A percentile compares a stretch with the other conserved stretches of the same genome.
phyloP scores from a whole-genome alignment of 2,329 filamentous ascomycete species.

The Colletotrichum tropicicola region DNA sequence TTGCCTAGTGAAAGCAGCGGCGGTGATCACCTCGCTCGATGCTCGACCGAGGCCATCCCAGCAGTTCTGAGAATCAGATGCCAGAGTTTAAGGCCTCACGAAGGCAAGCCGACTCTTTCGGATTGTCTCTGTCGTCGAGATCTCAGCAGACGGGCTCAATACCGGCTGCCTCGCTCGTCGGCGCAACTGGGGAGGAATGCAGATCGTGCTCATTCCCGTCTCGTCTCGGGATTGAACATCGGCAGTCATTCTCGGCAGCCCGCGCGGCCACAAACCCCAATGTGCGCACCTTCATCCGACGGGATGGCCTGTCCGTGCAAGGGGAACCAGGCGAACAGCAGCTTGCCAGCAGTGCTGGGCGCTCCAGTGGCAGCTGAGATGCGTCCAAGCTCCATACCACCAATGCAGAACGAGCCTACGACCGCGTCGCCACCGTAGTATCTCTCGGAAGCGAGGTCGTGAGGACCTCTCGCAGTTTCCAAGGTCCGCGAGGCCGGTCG shows the following conservation, averaged over 20 bases:
- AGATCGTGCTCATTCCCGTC: background rate
- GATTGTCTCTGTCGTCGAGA: no score
- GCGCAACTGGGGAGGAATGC: constrained; percentile 3
- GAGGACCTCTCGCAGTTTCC: no score
- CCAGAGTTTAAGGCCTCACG: background rate
- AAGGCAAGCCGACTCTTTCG: background rate
- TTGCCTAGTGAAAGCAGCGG: background rate
- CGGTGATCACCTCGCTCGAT: background rate
- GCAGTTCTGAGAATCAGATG: background rate
- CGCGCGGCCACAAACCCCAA: background rate
- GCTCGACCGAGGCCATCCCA: background rate
- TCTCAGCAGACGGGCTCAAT: no score
- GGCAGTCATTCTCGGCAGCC: constrained; percentile 14
- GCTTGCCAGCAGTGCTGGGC: background rate
- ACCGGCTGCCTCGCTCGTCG: no score
- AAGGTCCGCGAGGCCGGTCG: no score
- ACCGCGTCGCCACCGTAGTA: no score
- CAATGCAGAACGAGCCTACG: no score
- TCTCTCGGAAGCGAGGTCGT: no score
- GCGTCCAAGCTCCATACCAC: background rate
- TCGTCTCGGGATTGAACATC: constrained; percentile 6
- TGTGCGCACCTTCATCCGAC: background rate
- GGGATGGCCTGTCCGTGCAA: background rate
- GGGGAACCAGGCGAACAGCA: background rate
- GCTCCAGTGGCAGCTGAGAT: background rate